Evolutionary conservation across 768 basidiomycete species (phyloP).

Genomic region (Lactarius indigo): DNA sequence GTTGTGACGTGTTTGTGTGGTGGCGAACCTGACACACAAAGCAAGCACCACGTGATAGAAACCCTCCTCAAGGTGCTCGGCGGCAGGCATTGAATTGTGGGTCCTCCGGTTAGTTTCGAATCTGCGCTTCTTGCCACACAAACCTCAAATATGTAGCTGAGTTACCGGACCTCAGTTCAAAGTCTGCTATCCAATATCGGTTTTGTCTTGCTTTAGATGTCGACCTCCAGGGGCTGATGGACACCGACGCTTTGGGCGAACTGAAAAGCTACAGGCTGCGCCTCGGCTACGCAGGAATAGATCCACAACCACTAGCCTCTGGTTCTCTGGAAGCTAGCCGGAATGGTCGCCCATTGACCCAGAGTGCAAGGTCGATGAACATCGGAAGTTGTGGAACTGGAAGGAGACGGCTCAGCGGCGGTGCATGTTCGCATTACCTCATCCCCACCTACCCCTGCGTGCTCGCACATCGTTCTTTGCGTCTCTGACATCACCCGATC

Average conservation of each 20-base stretch:
- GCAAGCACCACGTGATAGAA: slow-evolving; percentile 33
- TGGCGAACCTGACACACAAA: background rate
- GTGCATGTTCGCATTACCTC: slow-evolving; percentile 70
- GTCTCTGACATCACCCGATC: slow-evolving; percentile 70
- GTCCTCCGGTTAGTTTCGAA: background rate
- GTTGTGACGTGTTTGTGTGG: background rate
- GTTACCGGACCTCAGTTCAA: slow-evolving; percentile 5
- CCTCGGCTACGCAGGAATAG: slow-evolving; percentile 72
- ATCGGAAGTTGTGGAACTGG: slow-evolving; percentile 73
- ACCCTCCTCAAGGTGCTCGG: slow-evolving; percentile 44
- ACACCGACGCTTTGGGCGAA: slow-evolving; percentile 49
- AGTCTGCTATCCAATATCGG: slow-evolving; percentile 15
- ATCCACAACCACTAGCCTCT: slow-evolving; percentile 88
- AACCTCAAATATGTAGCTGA: slow-evolving; percentile 21
- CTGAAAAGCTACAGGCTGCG: slow-evolving; percentile 57
- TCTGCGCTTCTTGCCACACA: background rate
- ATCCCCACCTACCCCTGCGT: slow-evolving; percentile 72
- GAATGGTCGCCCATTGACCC: slow-evolving; percentile 78
- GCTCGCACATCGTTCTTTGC: slow-evolving; percentile 80
- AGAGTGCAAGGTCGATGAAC: slow-evolving; percentile 43
- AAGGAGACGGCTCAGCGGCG: slow-evolving; percentile 55
- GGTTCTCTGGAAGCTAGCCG: slow-evolving; percentile 93
- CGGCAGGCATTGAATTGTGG: slow-evolving; percentile 52
- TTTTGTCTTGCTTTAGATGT: background rate
- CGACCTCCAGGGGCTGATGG: slow-evolving; percentile 33